These are phyloP conservation scores for Aureoboletus auriporus DNA, from an alignment of 768 basidiomycete genomes.

Conservation along the genomic window DNA sequence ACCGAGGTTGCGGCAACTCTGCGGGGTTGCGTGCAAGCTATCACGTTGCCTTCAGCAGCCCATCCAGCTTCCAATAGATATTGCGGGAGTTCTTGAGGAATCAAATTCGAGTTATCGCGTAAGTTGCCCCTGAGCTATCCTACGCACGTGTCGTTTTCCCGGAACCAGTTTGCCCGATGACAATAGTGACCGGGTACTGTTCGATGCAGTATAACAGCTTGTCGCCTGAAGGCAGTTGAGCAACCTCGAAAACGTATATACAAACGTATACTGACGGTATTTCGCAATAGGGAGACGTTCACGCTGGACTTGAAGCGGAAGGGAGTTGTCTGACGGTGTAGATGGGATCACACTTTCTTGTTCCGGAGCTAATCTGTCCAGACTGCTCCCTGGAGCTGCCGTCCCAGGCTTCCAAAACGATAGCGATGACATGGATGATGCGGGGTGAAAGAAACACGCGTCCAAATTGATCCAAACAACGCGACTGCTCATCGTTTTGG, in stretches of 20 bases:
- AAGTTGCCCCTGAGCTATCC: neutral
- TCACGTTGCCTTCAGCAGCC: constrained; percentile 76
- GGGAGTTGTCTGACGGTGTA: constrained; percentile 47
- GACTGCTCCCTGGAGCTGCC: constrained; percentile 74
- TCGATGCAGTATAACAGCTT: constrained; percentile 83
- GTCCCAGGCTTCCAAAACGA: constrained; percentile 93
- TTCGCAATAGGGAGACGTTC: constrained; percentile 87
- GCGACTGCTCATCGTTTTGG: no score
- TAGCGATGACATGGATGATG: constrained; percentile 42
- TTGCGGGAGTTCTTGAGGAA: constrained; percentile 80
- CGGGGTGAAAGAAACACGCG: neutral
- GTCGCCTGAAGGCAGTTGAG: constrained; percentile 47
- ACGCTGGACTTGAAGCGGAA: constrained; percentile 72
- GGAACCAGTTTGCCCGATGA: constrained; percentile 94
- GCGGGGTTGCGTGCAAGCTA: constrained; percentile 91
- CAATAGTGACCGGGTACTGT: constrained; percentile 76
- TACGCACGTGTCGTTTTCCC: constrained; percentile 95
- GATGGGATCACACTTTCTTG: constrained; percentile 73
- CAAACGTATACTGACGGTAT: constrained; percentile 50
- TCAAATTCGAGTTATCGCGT: neutral
- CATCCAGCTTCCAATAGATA: constrained; percentile 93
- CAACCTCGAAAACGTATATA: constrained; percentile 2
- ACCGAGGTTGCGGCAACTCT: constrained; percentile 95
- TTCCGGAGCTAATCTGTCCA: constrained; percentile 77
- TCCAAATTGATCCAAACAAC: neutral